phyloP scores from a whole-genome alignment of 768 basidiomycete species.

The Xerocomellus dryophilus region DNA sequence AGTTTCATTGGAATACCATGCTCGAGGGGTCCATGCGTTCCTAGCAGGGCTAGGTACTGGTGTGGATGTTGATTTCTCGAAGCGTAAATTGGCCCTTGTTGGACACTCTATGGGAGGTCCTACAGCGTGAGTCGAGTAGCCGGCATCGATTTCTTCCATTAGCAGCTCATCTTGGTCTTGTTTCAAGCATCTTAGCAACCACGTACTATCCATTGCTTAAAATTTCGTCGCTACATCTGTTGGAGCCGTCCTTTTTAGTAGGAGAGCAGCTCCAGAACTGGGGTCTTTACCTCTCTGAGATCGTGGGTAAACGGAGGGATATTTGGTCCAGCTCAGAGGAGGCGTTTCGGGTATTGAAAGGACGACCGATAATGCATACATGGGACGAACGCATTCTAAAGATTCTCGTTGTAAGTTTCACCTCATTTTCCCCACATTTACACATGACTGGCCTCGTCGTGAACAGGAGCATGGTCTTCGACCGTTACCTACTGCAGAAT shows the following conservation, averaged over 20 bases:
- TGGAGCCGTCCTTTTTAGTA: not conserved
- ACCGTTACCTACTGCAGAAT: slow-evolving; percentile 2
- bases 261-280: not conserved
- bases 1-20: slow-evolving; percentile 8
- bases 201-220: not conserved
- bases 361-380: not conserved
- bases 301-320: not conserved
- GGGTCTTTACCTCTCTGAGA: not conserved
- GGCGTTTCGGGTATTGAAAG: not conserved
- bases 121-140: not conserved
- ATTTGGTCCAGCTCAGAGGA: slow-evolving; percentile 1
- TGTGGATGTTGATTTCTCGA: slow-evolving; percentile 12
- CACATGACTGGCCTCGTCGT: not conserved
- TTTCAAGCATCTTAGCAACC: not conserved
- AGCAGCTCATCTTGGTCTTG: not conserved
- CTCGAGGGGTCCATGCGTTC: slow-evolving; percentile 7
- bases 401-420: not conserved
- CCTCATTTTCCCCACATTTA: not conserved
- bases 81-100: not conserved
- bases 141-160: not conserved
- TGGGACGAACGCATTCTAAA: slow-evolving; percentile 9
- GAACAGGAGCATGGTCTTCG: slow-evolving; percentile 7
- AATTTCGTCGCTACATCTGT: slow-evolving; percentile 8
- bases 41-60: not conserved
- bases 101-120: slow-evolving; percentile 6